These are phyloP conservation scores for Xylaria sp. DNA, from an alignment of 2,329 filamentous ascomycete species.

Conservation along the genomic window DNA sequence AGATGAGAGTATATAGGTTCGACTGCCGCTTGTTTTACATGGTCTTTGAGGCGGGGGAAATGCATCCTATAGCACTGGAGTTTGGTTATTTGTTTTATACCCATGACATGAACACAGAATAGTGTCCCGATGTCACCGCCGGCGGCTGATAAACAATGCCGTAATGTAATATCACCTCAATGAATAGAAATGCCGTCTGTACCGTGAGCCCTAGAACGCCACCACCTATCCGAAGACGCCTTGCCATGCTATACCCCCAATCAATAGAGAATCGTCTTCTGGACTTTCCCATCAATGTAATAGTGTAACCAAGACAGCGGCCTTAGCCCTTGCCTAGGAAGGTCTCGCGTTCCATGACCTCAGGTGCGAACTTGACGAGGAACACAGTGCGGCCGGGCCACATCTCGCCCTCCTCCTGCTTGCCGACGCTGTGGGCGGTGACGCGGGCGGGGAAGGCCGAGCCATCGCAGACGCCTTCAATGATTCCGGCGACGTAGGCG, in stretches of 20 bases:
- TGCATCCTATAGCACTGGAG: conserved; percentile 16
- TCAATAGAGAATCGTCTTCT: conserved; percentile 25
- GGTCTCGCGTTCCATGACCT: conserved; percentile 91
- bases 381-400: conserved; percentile 98
- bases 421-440: conserved; percentile 82
- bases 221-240: conserved; percentile 38
- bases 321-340: conserved; percentile 72
- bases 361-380: conserved; percentile 89
- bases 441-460: conserved; percentile 90
- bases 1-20: neutral
- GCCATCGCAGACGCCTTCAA: conserved; percentile 95
- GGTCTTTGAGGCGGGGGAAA: conserved; percentile 1
- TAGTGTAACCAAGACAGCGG: neutral
- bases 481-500: conserved; percentile 92
- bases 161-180: neutral
- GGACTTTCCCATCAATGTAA: conserved; percentile 27
- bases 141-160: neutral
- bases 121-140: conserved; percentile 7
- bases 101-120: neutral
- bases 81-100: conserved; percentile 17
- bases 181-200: conserved; percentile 17
- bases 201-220: conserved; percentile 33
- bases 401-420: conserved; percentile 72
- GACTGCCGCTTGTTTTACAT: conserved; percentile 16
- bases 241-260: conserved; percentile 40